These are phyloP conservation scores for Epichloe uncinata DNA, from an alignment of 2,329 filamentous ascomycete species.

Conservation along the genomic window DNA sequence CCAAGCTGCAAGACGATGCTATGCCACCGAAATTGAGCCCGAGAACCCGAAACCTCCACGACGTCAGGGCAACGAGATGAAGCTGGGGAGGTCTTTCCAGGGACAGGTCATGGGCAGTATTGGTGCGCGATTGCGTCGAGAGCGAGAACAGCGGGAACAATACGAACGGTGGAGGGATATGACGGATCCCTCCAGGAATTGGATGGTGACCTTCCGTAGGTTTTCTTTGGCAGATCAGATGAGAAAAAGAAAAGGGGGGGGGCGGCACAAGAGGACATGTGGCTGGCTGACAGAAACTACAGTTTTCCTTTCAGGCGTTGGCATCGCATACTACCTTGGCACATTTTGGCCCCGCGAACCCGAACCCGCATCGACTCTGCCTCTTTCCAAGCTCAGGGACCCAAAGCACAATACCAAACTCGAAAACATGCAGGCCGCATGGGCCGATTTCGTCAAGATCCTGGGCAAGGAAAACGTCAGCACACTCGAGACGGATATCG, in stretches of 20 bases:
- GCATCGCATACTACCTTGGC: slow-evolving; percentile 45
- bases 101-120: slow-evolving; percentile 49
- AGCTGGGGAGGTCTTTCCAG: slow-evolving; percentile 33
- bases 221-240: background rate
- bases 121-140: slow-evolving; percentile 38
- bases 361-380: slow-evolving; percentile 44
- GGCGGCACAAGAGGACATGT: background rate
- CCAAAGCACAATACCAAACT: slow-evolving; percentile 45
- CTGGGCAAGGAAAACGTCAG: slow-evolving; percentile 53
- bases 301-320: slow-evolving; percentile 40
- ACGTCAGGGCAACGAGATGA: slow-evolving; percentile 23
- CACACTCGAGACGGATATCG: slow-evolving; percentile 41
- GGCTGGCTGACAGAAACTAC: slow-evolving; percentile 5
- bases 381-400: slow-evolving; percentile 36
- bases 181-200: slow-evolving; percentile 30
- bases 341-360: slow-evolving; percentile 37
- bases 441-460: slow-evolving; percentile 53
- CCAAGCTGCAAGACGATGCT: slow-evolving; percentile 15
- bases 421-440: slow-evolving; percentile 53
- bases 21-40: slow-evolving; percentile 23
- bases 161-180: slow-evolving; percentile 30
- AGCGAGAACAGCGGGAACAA: slow-evolving; percentile 38
- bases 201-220: slow-evolving; percentile 42
- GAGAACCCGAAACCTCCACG: slow-evolving; percentile 18
- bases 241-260: background rate